phyloP scores from a whole-genome alignment of 1,139 yeast species.

The Eremothecium cymbalariae region DNA sequence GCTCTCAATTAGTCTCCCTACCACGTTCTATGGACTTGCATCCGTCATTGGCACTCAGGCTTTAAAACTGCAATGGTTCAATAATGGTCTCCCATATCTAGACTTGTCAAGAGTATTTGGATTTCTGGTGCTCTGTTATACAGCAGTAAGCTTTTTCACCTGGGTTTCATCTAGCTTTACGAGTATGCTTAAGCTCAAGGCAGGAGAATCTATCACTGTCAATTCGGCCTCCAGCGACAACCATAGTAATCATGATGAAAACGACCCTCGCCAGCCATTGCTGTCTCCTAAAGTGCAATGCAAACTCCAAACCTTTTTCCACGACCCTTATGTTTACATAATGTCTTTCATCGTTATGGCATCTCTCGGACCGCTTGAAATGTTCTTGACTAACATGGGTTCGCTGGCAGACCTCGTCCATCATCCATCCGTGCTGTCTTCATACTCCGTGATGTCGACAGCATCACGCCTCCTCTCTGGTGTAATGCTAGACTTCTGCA shows the following conservation, averaged over 20 bases:
- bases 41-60: slow-evolving; percentile 47
- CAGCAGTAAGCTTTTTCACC: slow-evolving; percentile 47
- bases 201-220: slow-evolving; percentile 19
- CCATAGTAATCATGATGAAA: slow-evolving; percentile 9
- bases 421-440: slow-evolving; percentile 36
- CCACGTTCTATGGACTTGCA: slow-evolving; percentile 77
- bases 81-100: slow-evolving; percentile 31
- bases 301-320: slow-evolving; percentile 36
- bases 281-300: slow-evolving; percentile 10
- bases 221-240: slow-evolving; percentile 13
- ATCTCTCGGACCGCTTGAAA: slow-evolving; percentile 78
- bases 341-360: slow-evolving; percentile 56
- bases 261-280: slow-evolving; percentile 11
- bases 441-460: slow-evolving; percentile 51
- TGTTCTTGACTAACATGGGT: slow-evolving; percentile 80
- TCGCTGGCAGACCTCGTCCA: slow-evolving; percentile 36
- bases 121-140: slow-evolving; percentile 50
- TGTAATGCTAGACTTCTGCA: slow-evolving; percentile 49
- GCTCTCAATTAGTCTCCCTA: slow-evolving; percentile 79
- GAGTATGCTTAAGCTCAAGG: slow-evolving; percentile 37
- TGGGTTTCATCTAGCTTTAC: slow-evolving; percentile 59
- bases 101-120: slow-evolving; percentile 49
- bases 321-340: slow-evolving; percentile 59
- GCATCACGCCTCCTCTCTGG: slow-evolving; percentile 62
- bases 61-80: slow-evolving; percentile 39